A percentile compares a stretch with the other conserved stretches of the same genome.
phyloP scores from a whole-genome alignment of 2,329 filamentous ascomycete genomes.

The Ramularia endophylla region DNA sequence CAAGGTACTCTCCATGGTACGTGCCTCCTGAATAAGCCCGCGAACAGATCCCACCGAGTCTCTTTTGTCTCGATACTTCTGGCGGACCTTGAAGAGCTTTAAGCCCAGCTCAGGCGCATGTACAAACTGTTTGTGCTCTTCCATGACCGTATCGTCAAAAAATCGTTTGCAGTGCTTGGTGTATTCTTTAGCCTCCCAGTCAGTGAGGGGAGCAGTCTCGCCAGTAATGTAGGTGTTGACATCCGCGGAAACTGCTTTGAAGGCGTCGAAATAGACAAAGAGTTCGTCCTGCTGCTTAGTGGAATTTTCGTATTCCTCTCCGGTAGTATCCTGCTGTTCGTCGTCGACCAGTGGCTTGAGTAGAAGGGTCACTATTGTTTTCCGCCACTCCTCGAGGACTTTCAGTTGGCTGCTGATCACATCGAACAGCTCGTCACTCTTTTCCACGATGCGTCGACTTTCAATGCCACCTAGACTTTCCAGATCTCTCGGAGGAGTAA shows the following conservation, averaged over 20 bases:
- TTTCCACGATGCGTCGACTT: constrained; percentile 59
- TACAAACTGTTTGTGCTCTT: constrained; percentile 51
- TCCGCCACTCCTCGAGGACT: constrained; percentile 68
- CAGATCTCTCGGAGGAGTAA: constrained; percentile 42
- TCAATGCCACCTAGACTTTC: constrained; percentile 63
- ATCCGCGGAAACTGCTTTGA: constrained; percentile 72
- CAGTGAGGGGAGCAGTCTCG: constrained; percentile 66
- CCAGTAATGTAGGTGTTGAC: constrained; percentile 72
- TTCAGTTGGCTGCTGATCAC: constrained; percentile 67
- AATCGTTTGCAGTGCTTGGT: constrained; percentile 19
- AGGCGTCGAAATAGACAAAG: constrained; percentile 74
- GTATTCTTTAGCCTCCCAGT: constrained; percentile 59
- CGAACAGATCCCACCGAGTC: constrained; percentile 60
- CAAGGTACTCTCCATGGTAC: constrained; percentile 55
- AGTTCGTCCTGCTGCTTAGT: constrained; percentile 84
- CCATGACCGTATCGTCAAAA: constrained; percentile 50
- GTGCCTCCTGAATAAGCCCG: constrained; percentile 62
- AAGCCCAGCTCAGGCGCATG: constrained; percentile 63
- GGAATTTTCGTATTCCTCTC: constrained; percentile 84
- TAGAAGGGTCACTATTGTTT: constrained; percentile 65
- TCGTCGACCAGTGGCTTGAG: constrained; percentile 74
- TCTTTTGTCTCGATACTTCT: constrained; percentile 43
- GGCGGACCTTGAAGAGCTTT: constrained; percentile 42
- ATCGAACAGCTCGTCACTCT: constrained; percentile 58
- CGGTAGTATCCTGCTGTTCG: constrained; percentile 60